Conservation (phyloP, 306 rosid genomes). For the Castanea sativa region DNA sequence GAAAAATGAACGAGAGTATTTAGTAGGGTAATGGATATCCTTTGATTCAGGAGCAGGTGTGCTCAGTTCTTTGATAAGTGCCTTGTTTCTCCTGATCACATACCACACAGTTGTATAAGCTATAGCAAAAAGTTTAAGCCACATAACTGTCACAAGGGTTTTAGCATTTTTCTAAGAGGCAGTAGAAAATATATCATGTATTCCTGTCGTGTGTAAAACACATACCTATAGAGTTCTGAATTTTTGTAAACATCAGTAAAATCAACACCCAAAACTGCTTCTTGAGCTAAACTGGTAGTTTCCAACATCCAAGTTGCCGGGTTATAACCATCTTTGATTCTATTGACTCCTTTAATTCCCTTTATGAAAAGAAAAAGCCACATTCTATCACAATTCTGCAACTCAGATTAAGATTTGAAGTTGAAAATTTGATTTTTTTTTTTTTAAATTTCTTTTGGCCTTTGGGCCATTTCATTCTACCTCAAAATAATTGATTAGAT, state of each 20-base stretch:
- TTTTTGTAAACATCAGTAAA: conserved; percentile 38
- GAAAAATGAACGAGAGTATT: conserved; percentile 46
- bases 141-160: too few species aligned
- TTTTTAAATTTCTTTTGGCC: too few species aligned
- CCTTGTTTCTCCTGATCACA: conserved; percentile 60
- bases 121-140: not conserved
- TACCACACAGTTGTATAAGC: not conserved
- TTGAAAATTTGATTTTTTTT: not conserved
- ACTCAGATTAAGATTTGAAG: not conserved
- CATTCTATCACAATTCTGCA: not conserved
- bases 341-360: conserved; percentile 40
- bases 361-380: not conserved
- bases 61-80: conserved; percentile 49
- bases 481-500: conserved; percentile 43
- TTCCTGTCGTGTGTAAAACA: not conserved
- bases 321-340: conserved; percentile 37
- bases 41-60: conserved; percentile 46
- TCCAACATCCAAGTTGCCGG: conserved; percentile 63
- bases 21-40: conserved; percentile 50
- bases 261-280: conserved; percentile 39
- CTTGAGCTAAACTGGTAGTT: conserved; percentile 40
- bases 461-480: conserved; percentile 6
- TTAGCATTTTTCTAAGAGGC: too few species aligned
- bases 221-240: conserved; percentile 40
- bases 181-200: too few species aligned